Base-by-base conservation (phyloP, 1,139 yeast species). In the Komagataea norvegica region DNA sequence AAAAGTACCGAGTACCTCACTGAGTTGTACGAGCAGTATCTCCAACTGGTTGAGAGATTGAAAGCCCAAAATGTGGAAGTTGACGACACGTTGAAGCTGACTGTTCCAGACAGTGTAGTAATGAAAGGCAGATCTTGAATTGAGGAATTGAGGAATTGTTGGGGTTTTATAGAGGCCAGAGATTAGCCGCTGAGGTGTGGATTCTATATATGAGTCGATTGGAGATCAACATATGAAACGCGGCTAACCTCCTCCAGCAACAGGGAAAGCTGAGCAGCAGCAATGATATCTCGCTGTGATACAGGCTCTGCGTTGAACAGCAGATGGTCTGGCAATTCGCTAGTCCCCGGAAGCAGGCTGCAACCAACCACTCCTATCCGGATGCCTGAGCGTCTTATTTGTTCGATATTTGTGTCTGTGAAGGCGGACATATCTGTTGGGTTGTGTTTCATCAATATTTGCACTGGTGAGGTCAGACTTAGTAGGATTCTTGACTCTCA, bases 401-500 rank as follows among this genome's bases (percentile, higher is more conserved):
- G 64, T 33, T 51, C 64, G 1, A 40, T 67, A 3, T 56, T 44
- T 41, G 69, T 65, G 37, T 54, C 60, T 3, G 48, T 58, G 6
- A 59, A 57, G 5, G 47, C 60, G 14, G 54, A 62, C 20, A 32
- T 29, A 3, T 23, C 43, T 1, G 59, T 68, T 6, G 73, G 72
- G 2, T 37, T 67, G 7, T 65, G 70, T 31, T 56, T 62, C 30
- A 38, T 67, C 8, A 55, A 62, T 37, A 48, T 59, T 9, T 55
- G 52, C 21, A 62, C 67, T 1, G 70, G 70, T 6, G 65, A 60
- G 33, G 44, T 70, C 37, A 47, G 46, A 4, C 38, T 65, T 14
- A 55, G 63, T 3, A 63, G 58, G 11, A 59, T 65, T 25, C 49
- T 59, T 16, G 76, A 70, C 44, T 62, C 75, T 0, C 72, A 64